phyloP scores from a whole-genome alignment of 2,329 filamentous ascomycete genomes.

The Beauveria australis region DNA sequence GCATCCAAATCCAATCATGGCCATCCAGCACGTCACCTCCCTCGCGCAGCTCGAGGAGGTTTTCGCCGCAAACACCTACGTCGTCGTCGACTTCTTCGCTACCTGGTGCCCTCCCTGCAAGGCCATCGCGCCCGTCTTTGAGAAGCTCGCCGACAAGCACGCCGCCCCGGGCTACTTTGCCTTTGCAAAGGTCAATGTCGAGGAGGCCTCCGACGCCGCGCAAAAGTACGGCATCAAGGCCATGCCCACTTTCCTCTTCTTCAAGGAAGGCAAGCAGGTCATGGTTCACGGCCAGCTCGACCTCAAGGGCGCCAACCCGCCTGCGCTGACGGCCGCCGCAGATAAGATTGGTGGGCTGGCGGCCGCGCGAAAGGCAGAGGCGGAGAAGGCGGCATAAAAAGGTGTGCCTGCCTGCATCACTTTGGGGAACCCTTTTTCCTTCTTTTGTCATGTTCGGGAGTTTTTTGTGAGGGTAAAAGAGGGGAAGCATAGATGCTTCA shows the following conservation, averaged over 20 bases:
- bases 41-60: conserved; percentile 28
- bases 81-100: conserved; percentile 41
- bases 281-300: conserved; percentile 23
- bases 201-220: conserved; percentile 67
- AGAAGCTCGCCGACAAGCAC: conserved; percentile 22
- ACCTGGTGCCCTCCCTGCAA: conserved; percentile 45
- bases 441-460: no score
- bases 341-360: conserved; percentile 31
- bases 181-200: conserved; percentile 90
- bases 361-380: conserved; percentile 21
- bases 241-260: conserved; percentile 90
- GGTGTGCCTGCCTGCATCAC: no score
- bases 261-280: conserved; percentile 57
- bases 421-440: no score
- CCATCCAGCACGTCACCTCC: conserved; percentile 23
- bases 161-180: conserved; percentile 42
- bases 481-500: no score
- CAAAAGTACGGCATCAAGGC: conserved; percentile 71
- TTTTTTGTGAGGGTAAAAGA: no score
- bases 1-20: conserved; percentile 11
- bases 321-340: conserved; percentile 23
- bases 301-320: conserved; percentile 27
- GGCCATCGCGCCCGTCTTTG: conserved; percentile 37
- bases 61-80: conserved; percentile 31
- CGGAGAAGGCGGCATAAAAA: conserved; percentile 2